phyloP scores from a whole-genome alignment of 371 early-diverging fungal genomes.

The Mucor ambiguus region DNA sequence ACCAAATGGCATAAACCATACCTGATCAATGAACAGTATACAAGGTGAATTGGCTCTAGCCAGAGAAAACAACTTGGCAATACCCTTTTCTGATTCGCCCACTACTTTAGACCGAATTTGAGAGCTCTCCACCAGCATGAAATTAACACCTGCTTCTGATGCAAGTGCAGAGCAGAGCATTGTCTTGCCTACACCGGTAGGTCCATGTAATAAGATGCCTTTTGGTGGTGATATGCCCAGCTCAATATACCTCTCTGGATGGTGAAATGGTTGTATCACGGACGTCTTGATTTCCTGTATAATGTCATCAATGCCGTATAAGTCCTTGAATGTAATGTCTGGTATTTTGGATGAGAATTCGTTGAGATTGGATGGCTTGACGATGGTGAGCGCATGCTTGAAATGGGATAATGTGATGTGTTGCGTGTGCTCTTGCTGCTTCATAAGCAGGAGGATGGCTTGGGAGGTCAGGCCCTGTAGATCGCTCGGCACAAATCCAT shows the following conservation, averaged over 20 bases:
- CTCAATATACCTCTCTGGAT: conserved; percentile 81
- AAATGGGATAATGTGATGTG: conserved; percentile 35
- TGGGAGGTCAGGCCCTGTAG: conserved; percentile 68
- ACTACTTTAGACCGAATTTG: conserved; percentile 82
- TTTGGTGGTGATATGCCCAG: conserved; percentile 94
- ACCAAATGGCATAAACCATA: conserved; percentile 16
- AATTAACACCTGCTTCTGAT: conserved; percentile 75
- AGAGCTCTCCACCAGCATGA: conserved; percentile 76
- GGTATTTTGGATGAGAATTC: conserved; percentile 66
- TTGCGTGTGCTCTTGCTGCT: conserved; percentile 18
- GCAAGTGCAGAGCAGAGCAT: conserved; percentile 96
- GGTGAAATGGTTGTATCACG: conserved; percentile 80
- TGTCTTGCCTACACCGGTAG: conserved; percentile 99
- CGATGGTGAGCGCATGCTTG: conserved; percentile 42
- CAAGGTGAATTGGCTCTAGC: conserved; percentile 82
- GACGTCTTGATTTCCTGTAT: conserved; percentile 66
- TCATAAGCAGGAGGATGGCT: conserved; percentile 48
- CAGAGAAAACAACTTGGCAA: conserved; percentile 73
- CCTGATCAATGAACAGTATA: conserved; percentile 84
- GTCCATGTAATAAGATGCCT: conserved; percentile 98
- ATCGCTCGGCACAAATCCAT: conserved; percentile 88
- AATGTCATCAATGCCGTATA: conserved; percentile 68
- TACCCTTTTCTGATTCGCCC: conserved; percentile 81
- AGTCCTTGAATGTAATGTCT: conserved; percentile 58
- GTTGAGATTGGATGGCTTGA: conserved; percentile 64